Evolutionary conservation across 805 yeast species (phyloP).

Genomic region (Starmerella vitae): DNA sequence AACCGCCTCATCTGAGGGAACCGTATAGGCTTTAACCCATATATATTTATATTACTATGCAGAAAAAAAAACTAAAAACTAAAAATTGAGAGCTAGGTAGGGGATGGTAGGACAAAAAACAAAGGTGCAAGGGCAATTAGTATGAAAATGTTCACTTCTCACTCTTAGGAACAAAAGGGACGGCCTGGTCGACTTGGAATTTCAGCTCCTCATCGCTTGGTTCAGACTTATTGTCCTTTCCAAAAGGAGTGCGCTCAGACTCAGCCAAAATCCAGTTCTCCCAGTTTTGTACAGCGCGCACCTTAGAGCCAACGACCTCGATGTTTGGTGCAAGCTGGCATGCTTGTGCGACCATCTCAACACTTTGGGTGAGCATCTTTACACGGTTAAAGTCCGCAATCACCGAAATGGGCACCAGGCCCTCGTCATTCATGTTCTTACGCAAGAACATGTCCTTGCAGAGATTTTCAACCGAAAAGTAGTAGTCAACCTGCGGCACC

Average conservation of each 20-base stretch:
- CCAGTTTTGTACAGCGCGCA: conserved; percentile 47
- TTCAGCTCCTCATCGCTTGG: conserved; percentile 22
- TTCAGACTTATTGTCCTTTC: conserved; percentile 30
- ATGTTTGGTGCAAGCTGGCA: conserved; percentile 40
- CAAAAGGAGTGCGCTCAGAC: conserved; percentile 36
- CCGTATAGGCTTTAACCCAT: too few species aligned
- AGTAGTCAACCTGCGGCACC: conserved; percentile 68
- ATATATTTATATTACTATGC: too few species aligned
- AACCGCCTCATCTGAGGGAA: too few species aligned
- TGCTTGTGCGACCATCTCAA: conserved; percentile 41
- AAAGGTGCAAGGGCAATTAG: too few species aligned
- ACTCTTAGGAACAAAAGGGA: conserved; percentile 27
- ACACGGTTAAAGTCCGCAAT: conserved; percentile 67
- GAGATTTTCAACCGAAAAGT: conserved; percentile 77
- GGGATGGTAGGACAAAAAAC: too few species aligned
- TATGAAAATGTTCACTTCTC: too few species aligned
- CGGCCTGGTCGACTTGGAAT: conserved; percentile 29
- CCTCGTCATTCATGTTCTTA: conserved; percentile 63
- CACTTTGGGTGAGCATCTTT: conserved; percentile 48
- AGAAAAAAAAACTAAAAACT: too few species aligned
- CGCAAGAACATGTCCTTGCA: conserved; percentile 73
- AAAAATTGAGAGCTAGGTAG: too few species aligned
- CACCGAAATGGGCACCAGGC: conserved; percentile 51
- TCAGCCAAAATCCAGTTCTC: conserved; percentile 56
- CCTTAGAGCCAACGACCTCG: conserved; percentile 40